phyloP scores from a whole-genome alignment of 1,139 yeast genomes.

The Geotrichum australiense region DNA sequence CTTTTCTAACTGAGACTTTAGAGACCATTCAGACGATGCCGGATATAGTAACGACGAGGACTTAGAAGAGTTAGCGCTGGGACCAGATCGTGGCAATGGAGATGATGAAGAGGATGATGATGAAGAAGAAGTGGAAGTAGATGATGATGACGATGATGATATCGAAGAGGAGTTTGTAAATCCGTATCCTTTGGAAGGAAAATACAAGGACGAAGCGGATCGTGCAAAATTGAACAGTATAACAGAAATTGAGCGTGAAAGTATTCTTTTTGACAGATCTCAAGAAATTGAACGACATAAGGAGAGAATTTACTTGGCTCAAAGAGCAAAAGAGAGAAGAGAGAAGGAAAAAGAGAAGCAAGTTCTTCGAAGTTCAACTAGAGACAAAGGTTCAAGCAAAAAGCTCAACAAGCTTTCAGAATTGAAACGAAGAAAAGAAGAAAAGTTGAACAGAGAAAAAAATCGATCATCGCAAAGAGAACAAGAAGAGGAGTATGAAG shows the following conservation, averaged over 20 bases:
- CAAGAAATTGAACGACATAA: constrained; percentile 84
- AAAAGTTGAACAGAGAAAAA: constrained; percentile 36
- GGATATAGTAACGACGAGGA: constrained; percentile 32
- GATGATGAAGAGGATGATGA: constrained; percentile 36
- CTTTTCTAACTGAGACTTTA: too few species aligned
- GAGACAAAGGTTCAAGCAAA: constrained; percentile 29
- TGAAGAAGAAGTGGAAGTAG: too few species aligned
- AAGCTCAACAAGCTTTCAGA: constrained; percentile 66
- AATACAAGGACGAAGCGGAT: constrained; percentile 78
- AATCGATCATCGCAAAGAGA: constrained; percentile 20
- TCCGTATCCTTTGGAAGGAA: constrained; percentile 93
- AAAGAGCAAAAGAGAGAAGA: constrained; percentile 61
- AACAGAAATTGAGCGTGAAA: constrained; percentile 91
- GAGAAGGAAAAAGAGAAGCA: constrained; percentile 35
- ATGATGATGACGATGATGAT: constrained; percentile 34
- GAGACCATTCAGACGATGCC: constrained; percentile 33
- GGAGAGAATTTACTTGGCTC: constrained; percentile 73
- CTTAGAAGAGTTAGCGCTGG: constrained; percentile 32
- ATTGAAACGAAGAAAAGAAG: constrained; percentile 78
- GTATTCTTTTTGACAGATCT: constrained; percentile 81
- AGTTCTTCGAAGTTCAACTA: constrained; percentile 24
- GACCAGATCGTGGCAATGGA: constrained; percentile 27
- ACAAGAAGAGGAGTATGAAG: constrained; percentile 27
- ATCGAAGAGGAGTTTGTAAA: constrained; percentile 43
- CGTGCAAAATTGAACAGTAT: constrained; percentile 56